Evolutionary conservation across 352 stramenopile species (phyloP).

Genomic region (Phytophthora sojae): DNA sequence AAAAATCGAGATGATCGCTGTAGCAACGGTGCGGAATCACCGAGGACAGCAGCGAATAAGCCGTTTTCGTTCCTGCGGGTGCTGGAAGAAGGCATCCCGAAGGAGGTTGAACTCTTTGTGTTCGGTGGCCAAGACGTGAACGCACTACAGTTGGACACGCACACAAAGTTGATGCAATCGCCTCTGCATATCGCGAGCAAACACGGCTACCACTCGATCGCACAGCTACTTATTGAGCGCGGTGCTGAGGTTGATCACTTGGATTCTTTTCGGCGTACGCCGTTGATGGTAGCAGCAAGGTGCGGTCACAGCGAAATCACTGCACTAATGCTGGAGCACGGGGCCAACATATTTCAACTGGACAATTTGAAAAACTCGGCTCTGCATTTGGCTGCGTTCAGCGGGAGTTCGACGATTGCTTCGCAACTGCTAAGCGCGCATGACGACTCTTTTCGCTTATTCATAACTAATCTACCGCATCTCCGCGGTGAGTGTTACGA

Average conservation of each 20-base stretch:
- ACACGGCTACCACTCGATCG: slow-evolving; percentile 48
- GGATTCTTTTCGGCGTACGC: slow-evolving; percentile 65
- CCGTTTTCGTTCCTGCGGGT: slow-evolving; percentile 60
- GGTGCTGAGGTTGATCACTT: slow-evolving; percentile 52
- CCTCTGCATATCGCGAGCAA: slow-evolving; percentile 70
- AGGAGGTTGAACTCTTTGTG: slow-evolving; percentile 73
- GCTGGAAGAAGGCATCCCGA: slow-evolving; percentile 50
- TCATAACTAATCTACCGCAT: slow-evolving; percentile 51
- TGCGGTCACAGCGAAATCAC: slow-evolving; percentile 61
- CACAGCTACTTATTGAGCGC: slow-evolving; percentile 55
- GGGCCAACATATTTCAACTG: slow-evolving; percentile 51
- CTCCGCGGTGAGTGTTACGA: slow-evolving; percentile 41
- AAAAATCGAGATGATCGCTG: slow-evolving; percentile 41
- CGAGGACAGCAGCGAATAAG: slow-evolving; percentile 22
- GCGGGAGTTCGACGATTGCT: slow-evolving; percentile 48
- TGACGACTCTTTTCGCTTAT: slow-evolving; percentile 56
- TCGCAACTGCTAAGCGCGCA: slow-evolving; percentile 55
- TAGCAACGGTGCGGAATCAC: slow-evolving; percentile 37
- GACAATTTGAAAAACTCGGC: slow-evolving; percentile 77
- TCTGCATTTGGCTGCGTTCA: slow-evolving; percentile 73
- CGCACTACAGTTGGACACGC: slow-evolving; percentile 38
- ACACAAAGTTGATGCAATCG: slow-evolving; percentile 46
- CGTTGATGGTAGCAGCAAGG: slow-evolving; percentile 68
- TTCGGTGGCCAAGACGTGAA: slow-evolving; percentile 71
- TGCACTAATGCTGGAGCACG: slow-evolving; percentile 48